These are phyloP conservation scores for Solanum corneliomulleri DNA, from an alignment of 257 asterid genomes.

Conservation along the genomic window DNA sequence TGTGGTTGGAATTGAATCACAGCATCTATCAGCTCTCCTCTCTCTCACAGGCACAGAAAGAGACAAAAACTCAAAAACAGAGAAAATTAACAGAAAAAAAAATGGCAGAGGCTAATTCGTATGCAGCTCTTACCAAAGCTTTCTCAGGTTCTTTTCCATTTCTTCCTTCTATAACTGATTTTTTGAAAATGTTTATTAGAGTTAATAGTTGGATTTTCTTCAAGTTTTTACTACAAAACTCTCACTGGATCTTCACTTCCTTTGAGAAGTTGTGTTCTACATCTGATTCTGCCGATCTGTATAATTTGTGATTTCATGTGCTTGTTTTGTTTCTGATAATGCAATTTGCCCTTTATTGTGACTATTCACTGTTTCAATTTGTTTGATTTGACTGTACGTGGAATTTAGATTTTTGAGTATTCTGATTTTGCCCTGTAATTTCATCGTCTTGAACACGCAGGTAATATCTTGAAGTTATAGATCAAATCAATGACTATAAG, in stretches of 20 bases:
- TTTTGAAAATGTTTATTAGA: background rate
- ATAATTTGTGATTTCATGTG: background rate
- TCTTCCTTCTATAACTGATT: background rate
- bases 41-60: background rate
- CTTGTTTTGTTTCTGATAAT: background rate
- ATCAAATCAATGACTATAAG: too few relatives aligned
- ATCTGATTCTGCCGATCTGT: background rate
- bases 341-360: background rate
- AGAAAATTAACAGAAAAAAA: background rate
- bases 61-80: background rate
- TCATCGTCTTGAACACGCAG: background rate
- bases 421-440: background rate
- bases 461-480: background rate
- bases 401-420: background rate
- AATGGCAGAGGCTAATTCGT: slow-evolving; percentile 53
- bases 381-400: background rate
- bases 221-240: background rate
- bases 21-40: too few relatives aligned
- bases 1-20: background rate
- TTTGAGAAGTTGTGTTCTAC: background rate
- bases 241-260: background rate
- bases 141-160: slow-evolving; percentile 41
- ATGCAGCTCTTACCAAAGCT: slow-evolving; percentile 47
- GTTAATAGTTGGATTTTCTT: background rate
- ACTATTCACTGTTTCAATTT: background rate